Percentiles rank a stretch among this genome's conserved stretches.
These are phyloP conservation scores for Mycena polygramma DNA, from an alignment of 768 basidiomycete species.

Conservation along the genomic window DNA sequence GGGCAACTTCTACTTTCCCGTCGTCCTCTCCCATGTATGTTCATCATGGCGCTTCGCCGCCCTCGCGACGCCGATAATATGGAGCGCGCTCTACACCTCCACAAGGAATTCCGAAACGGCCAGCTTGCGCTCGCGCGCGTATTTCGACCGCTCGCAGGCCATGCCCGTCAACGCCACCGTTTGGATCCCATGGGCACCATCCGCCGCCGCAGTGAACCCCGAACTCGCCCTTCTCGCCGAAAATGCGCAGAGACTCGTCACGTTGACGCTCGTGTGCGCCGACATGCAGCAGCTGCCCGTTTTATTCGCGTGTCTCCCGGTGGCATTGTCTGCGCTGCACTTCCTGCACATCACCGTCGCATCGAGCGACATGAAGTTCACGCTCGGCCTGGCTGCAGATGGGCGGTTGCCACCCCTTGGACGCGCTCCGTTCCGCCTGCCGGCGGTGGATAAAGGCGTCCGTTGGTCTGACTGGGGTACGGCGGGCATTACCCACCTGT, in stretches of 20 bases:
- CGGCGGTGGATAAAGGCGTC: background rate
- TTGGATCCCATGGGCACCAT: background rate
- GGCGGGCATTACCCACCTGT: slow-evolving; percentile 3
- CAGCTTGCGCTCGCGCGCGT: background rate
- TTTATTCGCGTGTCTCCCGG: slow-evolving; percentile 23
- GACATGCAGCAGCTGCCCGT: background rate
- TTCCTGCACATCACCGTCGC: slow-evolving; percentile 10
- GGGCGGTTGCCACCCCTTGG: background rate
- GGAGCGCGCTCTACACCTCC: slow-evolving; percentile 8
- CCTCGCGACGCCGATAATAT: slow-evolving; percentile 21
- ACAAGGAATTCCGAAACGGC: background rate
- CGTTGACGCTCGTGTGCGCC: background rate
- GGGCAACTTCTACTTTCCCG: slow-evolving; percentile 2
- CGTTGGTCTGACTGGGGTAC: slow-evolving; percentile 13
- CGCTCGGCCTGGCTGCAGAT: background rate
- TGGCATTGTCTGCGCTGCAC: slow-evolving; percentile 19
- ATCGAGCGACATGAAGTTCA: slow-evolving; percentile 4
- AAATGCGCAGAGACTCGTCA: slow-evolving; percentile 14
- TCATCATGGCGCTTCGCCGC: slow-evolving; percentile 28
- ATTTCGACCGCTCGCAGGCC: slow-evolving; percentile 10
- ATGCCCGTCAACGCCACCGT: slow-evolving; percentile 1
- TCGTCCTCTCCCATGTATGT: slow-evolving; percentile 35
- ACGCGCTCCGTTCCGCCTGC: slow-evolving; percentile 12
- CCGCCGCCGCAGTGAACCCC: background rate
- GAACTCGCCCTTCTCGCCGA: slow-evolving; percentile 12